These are phyloP conservation scores for Xeromyces bisporus DNA, from an alignment of 495 filamentous ascomycete genomes.

Conservation along the genomic window DNA sequence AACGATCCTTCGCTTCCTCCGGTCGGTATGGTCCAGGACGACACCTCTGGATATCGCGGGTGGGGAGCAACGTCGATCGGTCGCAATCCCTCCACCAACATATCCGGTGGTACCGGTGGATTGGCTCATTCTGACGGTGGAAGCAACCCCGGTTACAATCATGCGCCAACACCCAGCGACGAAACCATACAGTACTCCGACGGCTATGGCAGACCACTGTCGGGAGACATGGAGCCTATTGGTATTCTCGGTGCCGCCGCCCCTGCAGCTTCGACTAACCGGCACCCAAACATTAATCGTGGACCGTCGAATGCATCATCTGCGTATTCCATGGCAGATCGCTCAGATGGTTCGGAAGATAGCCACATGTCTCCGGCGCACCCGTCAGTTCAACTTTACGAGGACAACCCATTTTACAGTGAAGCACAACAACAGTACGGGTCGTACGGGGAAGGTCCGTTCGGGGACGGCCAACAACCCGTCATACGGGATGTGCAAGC, in stretches of 20 bases:
- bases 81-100: constrained; percentile 72
- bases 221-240: constrained; percentile 56
- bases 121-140: constrained; percentile 57
- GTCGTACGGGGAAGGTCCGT: constrained; percentile 38
- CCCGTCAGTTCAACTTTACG: constrained; percentile 31
- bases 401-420: constrained; percentile 37
- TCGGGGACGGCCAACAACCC: constrained; percentile 45
- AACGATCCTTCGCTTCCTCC: constrained; percentile 69
- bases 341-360: constrained; percentile 73
- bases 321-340: constrained; percentile 68
- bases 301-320: constrained; percentile 95
- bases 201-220: constrained; percentile 37
- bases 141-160: constrained; percentile 39
- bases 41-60: constrained; percentile 71
- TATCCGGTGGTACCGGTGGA: constrained; percentile 60
- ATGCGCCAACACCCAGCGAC: constrained; percentile 47
- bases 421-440: constrained; percentile 36
- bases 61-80: constrained; percentile 83
- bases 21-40: constrained; percentile 46
- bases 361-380: constrained; percentile 37
- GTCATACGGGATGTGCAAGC: constrained; percentile 91
- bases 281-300: constrained; percentile 53
- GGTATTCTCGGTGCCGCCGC: constrained; percentile 54
- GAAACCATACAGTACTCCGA: constrained; percentile 51
- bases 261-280: constrained; percentile 47